phyloP scores from a whole-genome alignment of 352 stramenopile genomes.

The Pythium apleroticum region DNA sequence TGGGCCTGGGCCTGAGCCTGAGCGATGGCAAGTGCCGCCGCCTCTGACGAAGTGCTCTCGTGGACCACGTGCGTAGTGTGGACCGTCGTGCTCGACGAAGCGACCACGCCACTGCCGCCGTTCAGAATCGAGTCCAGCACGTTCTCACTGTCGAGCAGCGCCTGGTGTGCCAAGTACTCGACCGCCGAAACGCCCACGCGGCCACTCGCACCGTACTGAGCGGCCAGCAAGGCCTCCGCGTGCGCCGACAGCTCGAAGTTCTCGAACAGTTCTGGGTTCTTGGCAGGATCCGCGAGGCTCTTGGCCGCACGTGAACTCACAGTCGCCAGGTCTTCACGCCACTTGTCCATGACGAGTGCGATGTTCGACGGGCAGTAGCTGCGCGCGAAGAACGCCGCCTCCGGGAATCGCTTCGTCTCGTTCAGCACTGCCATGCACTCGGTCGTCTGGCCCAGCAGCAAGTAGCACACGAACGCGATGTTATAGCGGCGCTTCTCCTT shows the following conservation, averaged over 20 bases:
- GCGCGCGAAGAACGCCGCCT: constrained; percentile 98
- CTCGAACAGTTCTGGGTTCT: constrained; percentile 95
- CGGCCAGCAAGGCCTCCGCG: constrained; percentile 92
- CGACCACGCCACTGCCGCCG: constrained; percentile 19
- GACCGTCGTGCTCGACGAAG: neutral
- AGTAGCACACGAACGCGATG: constrained; percentile 95
- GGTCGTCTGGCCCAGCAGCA: constrained; percentile 95
- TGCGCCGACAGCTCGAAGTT: constrained; percentile 94
- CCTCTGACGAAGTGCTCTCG: constrained; percentile 25
- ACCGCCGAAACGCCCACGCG: constrained; percentile 37
- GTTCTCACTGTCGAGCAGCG: constrained; percentile 63
- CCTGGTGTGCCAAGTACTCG: constrained; percentile 79
- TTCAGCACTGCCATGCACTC: constrained; percentile 96
- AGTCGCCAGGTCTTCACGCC: constrained; percentile 92
- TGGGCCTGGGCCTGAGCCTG: constrained; percentile 31
- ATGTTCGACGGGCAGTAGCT: constrained; percentile 97
- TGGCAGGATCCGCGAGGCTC: constrained; percentile 91
- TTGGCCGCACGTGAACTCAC: constrained; percentile 92
- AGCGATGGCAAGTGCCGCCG: constrained; percentile 24
- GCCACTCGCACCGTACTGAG: constrained; percentile 61
- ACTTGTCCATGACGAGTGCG: constrained; percentile 94
- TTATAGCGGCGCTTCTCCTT: constrained; percentile 90
- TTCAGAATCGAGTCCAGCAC: constrained; percentile 47
- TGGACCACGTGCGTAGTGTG: neutral
- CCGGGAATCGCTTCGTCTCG: constrained; percentile 93